Conservation (phyloP, 2,329 filamentous ascomycete genomes). For the Cytospora chrysosperma region DNA sequence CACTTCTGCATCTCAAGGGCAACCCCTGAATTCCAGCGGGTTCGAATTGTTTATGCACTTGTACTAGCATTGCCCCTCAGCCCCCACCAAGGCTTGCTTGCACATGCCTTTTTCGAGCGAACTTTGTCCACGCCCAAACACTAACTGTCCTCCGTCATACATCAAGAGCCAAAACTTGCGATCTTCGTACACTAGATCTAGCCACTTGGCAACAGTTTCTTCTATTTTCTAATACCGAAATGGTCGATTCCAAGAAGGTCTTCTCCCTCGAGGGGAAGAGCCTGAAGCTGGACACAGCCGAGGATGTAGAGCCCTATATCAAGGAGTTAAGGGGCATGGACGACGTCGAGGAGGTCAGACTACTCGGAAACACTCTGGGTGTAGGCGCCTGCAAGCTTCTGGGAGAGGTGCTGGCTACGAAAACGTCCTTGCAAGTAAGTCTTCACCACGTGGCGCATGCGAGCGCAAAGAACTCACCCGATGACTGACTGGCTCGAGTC, state of each 20-base stretch:
- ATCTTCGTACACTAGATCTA: constrained; percentile 10
- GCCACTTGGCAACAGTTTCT: constrained; percentile 1
- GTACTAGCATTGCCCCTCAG: constrained; percentile 19
- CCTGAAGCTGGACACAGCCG: constrained; percentile 86
- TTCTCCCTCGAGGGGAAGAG: constrained; percentile 92
- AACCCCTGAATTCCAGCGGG: constrained; percentile 16
- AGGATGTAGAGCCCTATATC: constrained; percentile 83
- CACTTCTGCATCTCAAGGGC: constrained; percentile 11
- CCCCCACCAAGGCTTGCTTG: constrained; percentile 19
- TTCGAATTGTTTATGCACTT: constrained; percentile 5
- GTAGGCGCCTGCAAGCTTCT: constrained; percentile 84
- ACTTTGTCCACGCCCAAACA: constrained; percentile 5
- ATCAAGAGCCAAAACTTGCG: not conserved
- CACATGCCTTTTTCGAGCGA: constrained; percentile 1
- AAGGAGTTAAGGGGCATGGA: constrained; percentile 67
- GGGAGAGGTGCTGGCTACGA: constrained; percentile 77
- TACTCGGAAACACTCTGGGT: constrained; percentile 90
- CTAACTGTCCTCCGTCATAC: not conserved
- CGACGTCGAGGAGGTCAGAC: constrained; percentile 79
- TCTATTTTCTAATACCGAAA: constrained; percentile 36
- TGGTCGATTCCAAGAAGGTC: constrained; percentile 59
- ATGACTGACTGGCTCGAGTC: not conserved
- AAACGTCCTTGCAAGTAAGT: constrained; percentile 74
- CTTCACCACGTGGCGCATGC: not conserved
- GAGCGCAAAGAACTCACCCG: not conserved